Evolutionary conservation across 139 green algal genomes (phyloP).

Genomic region (Coelastrella sp.): DNA sequence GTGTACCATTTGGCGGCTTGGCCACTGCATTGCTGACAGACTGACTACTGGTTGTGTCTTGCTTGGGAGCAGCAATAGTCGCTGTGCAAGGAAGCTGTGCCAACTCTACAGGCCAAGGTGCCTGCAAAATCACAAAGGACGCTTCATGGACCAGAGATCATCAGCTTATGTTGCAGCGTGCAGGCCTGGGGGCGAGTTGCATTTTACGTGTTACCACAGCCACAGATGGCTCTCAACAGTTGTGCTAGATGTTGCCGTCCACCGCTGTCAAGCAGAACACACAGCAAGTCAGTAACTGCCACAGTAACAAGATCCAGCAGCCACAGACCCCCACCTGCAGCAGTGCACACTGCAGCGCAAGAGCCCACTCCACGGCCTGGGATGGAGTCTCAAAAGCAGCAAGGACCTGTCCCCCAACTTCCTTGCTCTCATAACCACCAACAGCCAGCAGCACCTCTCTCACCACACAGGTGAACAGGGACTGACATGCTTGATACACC

Average conservation of each 20-base stretch:
- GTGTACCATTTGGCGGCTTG: not conserved
- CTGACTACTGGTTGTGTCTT: not conserved
- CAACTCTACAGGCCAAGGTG: slow-evolving; percentile 19
- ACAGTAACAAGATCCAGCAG: not conserved
- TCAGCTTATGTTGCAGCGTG: no score
- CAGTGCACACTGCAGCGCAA: slow-evolving; percentile 64
- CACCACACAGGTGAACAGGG: slow-evolving; percentile 31
- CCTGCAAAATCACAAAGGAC: not conserved
- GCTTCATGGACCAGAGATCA: no score
- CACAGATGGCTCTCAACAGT: no score
- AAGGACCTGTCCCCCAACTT: slow-evolving; percentile 65
- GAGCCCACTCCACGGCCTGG: slow-evolving; percentile 56
- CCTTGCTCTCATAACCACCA: slow-evolving; percentile 68
- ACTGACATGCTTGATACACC: slow-evolving; percentile 8
- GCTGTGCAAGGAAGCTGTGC: not conserved
- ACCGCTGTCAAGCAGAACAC: no score
- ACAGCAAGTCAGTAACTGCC: no score
- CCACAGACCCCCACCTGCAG: slow-evolving; percentile 39
- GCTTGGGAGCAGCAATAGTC: not conserved
- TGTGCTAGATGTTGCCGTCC: no score
- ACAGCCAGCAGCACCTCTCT: slow-evolving; percentile 30
- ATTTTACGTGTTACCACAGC: no score
- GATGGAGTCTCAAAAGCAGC: slow-evolving; percentile 45
- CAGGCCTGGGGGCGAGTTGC: no score
- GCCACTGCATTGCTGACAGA: not conserved